A percentile compares a stretch with the other conserved stretches of the same genome.
These are phyloP conservation scores for Fusarium sp. DNA, from an alignment of 2,329 filamentous ascomycete genomes.

Conservation along the genomic window DNA sequence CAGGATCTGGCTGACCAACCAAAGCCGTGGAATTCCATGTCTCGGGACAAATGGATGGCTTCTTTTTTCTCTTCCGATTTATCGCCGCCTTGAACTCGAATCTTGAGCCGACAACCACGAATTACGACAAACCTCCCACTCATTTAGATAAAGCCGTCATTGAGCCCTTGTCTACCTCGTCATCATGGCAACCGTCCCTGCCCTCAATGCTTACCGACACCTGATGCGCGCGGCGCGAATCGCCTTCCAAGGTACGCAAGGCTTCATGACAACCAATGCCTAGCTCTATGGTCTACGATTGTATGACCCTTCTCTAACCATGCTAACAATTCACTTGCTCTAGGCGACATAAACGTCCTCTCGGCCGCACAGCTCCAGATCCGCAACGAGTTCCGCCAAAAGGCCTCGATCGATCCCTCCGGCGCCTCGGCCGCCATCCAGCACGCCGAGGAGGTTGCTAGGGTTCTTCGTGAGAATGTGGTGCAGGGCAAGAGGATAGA, in stretches of 20 bases:
- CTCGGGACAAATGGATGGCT: neutral
- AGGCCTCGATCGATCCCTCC: slow-evolving; percentile 68
- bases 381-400: slow-evolving; percentile 78
- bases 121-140: neutral
- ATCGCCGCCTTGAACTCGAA: slow-evolving; percentile 11
- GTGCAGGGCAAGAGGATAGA: slow-evolving; percentile 79
- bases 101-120: neutral
- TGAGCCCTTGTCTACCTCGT: neutral
- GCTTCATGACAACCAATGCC: neutral
- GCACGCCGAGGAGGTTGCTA: slow-evolving; percentile 85
- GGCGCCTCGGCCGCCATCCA: slow-evolving; percentile 74
- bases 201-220: slow-evolving; percentile 82
- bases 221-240: slow-evolving; percentile 84
- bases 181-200: slow-evolving; percentile 60
- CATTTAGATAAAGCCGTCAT: no score
- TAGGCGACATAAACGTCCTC: slow-evolving; percentile 79
- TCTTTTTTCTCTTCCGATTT: slow-evolving; percentile 30
- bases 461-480: slow-evolving; percentile 83
- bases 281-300: no score
- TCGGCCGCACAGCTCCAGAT: slow-evolving; percentile 78
- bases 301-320: no score
- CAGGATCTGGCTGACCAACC: neutral
- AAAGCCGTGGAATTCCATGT: neutral
- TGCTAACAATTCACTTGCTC: slow-evolving; percentile 5
- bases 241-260: slow-evolving; percentile 80